These are phyloP conservation scores for Sporisorium sorghi DNA, from an alignment of 1,284 basidiomycete species.

Conservation along the genomic window DNA sequence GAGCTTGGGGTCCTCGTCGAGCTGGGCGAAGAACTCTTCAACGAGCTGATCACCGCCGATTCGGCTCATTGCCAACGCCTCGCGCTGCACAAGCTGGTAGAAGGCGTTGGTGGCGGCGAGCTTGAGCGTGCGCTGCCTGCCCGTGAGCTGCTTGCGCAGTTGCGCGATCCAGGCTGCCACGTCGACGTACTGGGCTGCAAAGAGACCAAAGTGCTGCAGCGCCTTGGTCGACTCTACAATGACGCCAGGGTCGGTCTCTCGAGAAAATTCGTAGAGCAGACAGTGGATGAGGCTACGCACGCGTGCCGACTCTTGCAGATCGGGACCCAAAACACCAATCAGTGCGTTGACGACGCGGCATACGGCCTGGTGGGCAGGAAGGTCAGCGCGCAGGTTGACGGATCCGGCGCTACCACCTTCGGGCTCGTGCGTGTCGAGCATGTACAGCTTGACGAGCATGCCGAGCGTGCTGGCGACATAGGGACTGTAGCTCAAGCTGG, in stretches of 20 bases:
- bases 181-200: constrained; percentile 79
- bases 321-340: constrained; percentile 93
- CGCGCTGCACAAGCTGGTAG: constrained; percentile 96
- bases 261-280: constrained; percentile 85
- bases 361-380: constrained; percentile 89
- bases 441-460: constrained; percentile 89
- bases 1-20: constrained; percentile 93
- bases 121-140: constrained; percentile 77
- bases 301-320: constrained; percentile 86
- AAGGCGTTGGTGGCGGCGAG: constrained; percentile 93
- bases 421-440: constrained; percentile 89
- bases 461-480: constrained; percentile 89
- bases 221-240: constrained; percentile 94
- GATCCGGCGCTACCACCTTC: constrained; percentile 85
- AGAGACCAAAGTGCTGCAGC: constrained; percentile 96
- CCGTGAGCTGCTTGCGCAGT: constrained; percentile 50
- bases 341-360: constrained; percentile 92
- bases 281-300: constrained; percentile 84
- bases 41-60: constrained; percentile 93
- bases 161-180: constrained; percentile 54
- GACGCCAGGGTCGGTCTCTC: constrained; percentile 85
- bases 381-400: constrained; percentile 87
- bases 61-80: constrained; percentile 89
- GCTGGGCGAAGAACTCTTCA: constrained; percentile 91
- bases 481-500: constrained; percentile 89